phyloP scores from a whole-genome alignment of 768 basidiomycete genomes.

The Russula sp. region DNA sequence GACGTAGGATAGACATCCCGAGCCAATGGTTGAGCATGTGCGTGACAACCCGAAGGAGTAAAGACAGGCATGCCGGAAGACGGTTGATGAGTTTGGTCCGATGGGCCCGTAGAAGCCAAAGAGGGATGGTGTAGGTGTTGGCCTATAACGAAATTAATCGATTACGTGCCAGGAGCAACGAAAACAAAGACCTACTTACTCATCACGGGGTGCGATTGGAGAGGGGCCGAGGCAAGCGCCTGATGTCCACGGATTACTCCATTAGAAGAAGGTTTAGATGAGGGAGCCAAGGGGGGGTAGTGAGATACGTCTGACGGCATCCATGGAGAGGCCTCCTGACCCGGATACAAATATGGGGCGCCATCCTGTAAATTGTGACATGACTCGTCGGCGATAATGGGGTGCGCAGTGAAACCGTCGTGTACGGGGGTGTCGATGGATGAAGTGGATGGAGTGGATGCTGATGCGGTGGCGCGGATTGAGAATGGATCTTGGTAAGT shows the following conservation, averaged over 20 bases:
- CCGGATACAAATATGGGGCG: neutral
- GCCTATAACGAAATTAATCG: slow-evolving; percentile 2
- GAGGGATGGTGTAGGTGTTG: neutral
- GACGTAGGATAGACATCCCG: neutral
- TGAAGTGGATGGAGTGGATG: slow-evolving; percentile 1
- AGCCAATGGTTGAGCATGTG: neutral
- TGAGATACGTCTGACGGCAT: slow-evolving; percentile 7
- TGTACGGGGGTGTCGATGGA: slow-evolving; percentile 13
- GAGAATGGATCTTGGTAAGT: neutral
- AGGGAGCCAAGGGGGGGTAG: neutral
- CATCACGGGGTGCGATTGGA: slow-evolving; percentile 7
- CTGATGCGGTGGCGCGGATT: neutral
- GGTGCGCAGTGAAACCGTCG: neutral
- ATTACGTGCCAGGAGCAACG: neutral
- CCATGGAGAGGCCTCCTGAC: neutral
- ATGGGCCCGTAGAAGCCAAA: neutral
- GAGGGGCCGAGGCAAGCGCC: slow-evolving; percentile 4
- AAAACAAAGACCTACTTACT: neutral
- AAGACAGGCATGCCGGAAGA: neutral
- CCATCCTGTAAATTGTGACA: neutral
- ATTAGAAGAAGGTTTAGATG: slow-evolving; percentile 11
- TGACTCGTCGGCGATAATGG: slow-evolving; percentile 8
- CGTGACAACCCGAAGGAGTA: neutral
- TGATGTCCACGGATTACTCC: slow-evolving; percentile 7
- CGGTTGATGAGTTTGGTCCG: neutral